Percentiles rank a stretch among this genome's conserved stretches.
Conservation (phyloP, 345 rosid genomes). For the Rubroshorea leprosula region DNA sequence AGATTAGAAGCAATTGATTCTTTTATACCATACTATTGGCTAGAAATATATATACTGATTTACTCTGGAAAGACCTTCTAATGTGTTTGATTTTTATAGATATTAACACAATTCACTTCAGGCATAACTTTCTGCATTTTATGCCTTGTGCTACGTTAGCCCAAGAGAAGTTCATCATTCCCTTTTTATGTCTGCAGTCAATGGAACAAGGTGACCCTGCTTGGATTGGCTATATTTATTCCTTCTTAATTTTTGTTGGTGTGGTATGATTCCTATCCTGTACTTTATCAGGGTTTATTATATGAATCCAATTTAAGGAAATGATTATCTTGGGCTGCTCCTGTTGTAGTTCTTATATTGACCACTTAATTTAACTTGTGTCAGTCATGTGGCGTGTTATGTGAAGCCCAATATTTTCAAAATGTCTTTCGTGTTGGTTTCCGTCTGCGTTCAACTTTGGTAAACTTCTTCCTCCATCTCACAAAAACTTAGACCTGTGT, state of each 20-base stretch:
- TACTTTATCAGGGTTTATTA: not conserved
- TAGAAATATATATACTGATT: too few relatives aligned
- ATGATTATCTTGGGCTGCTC: not conserved
- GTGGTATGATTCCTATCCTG: conserved; percentile 49
- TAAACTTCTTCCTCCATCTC: conserved; percentile 27
- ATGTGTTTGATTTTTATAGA: too few relatives aligned
- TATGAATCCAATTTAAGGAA: not conserved
- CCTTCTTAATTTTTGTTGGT: conserved; percentile 74
- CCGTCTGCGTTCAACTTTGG: conserved; percentile 89
- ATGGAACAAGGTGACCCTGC: conserved; percentile 91
- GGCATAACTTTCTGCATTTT: too few relatives aligned
- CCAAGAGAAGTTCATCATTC: conserved; percentile 2
- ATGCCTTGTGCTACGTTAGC: not conserved
- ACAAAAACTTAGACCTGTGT: not conserved
- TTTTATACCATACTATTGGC: too few relatives aligned
- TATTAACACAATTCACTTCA: too few relatives aligned
- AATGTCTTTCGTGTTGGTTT: conserved; percentile 88
- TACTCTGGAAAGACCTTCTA: too few relatives aligned
- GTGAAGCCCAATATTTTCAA: conserved; percentile 74
- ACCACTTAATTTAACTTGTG: conserved; percentile 12
- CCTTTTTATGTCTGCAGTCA: conserved; percentile 48
- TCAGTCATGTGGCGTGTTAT: conserved; percentile 73
- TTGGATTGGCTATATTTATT: conserved; percentile 79
- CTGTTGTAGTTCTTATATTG: conserved; percentile 9
- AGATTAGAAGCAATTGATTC: too few relatives aligned